These are phyloP conservation scores for Pelagomonas calceolata DNA, from an alignment of 108 stramenopile species.

Conservation along the genomic window DNA sequence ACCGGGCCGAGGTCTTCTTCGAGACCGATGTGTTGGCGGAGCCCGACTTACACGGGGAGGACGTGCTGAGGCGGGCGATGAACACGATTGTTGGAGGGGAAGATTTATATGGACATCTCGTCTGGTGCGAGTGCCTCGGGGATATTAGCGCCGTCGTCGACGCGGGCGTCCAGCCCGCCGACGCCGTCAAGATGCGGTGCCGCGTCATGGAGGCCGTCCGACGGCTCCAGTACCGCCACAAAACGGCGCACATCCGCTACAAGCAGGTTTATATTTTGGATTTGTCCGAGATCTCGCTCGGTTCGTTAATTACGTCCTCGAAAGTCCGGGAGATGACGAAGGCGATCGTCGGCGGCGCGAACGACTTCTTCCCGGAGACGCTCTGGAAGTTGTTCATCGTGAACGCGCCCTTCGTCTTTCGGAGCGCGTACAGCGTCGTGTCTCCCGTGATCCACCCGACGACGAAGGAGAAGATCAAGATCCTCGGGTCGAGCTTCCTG, in stretches of 20 bases:
- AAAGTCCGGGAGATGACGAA: background rate
- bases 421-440: background rate
- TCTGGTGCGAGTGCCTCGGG: background rate
- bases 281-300: background rate
- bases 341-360: background rate
- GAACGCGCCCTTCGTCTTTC: background rate
- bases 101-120: background rate
- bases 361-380: background rate
- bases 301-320: background rate
- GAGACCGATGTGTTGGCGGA: background rate
- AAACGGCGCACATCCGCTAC: background rate
- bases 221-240: background rate
- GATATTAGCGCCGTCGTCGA: background rate
- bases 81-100: background rate
- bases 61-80: background rate
- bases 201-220: background rate
- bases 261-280: background rate
- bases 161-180: background rate
- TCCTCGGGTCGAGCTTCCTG: background rate
- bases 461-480: background rate
- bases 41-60: background rate
- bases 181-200: background rate
- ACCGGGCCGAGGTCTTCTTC: background rate
- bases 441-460: background rate
- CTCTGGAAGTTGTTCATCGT: background rate